Conservation (phyloP, 78 protist species). For the Pelomyxa schiedti region DNA sequence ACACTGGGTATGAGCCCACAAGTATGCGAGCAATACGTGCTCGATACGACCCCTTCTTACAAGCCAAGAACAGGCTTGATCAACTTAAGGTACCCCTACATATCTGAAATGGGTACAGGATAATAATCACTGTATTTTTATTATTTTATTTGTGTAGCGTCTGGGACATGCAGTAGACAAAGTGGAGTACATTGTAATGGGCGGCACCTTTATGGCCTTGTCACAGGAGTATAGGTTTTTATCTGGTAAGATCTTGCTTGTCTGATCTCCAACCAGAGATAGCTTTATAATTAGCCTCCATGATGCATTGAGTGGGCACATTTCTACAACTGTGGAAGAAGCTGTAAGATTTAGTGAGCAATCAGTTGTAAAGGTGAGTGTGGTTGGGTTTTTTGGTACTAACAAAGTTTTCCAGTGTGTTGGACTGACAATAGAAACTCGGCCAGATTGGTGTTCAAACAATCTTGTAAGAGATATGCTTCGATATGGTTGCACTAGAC, state of each 20-base stretch:
- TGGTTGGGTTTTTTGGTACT: no score
- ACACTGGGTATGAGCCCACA: constrained; percentile 95
- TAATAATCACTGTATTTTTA: no score
- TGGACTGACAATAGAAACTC: constrained; percentile 92
- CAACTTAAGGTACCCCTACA: no score
- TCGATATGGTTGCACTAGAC: constrained; percentile 82
- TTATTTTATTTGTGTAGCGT: no score
- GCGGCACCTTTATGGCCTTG: constrained; percentile 94
- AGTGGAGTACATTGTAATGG: constrained; percentile 93
- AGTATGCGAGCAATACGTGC: constrained; percentile 94
- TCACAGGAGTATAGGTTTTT: constrained; percentile 57
- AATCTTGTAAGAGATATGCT: constrained; percentile 62
- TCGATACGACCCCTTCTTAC: constrained; percentile 85
- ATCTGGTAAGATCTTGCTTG: no score
- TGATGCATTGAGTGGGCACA: constrained; percentile 91
- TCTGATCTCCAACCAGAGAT: constrained; percentile 56
- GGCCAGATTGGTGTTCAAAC: constrained; percentile 92
- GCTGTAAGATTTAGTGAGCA: constrained; percentile 26
- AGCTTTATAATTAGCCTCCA: constrained; percentile 79
- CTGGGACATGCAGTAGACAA: constrained; percentile 88
- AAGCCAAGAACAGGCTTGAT: constrained; percentile 69
- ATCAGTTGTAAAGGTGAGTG: neutral
- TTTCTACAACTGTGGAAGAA: constrained; percentile 66
- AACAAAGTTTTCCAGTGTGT: no score
- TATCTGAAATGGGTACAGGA: no score